These are phyloP conservation scores for Pseudopithomyces maydicus DNA, from an alignment of 2,329 filamentous ascomycete genomes.

Conservation along the genomic window DNA sequence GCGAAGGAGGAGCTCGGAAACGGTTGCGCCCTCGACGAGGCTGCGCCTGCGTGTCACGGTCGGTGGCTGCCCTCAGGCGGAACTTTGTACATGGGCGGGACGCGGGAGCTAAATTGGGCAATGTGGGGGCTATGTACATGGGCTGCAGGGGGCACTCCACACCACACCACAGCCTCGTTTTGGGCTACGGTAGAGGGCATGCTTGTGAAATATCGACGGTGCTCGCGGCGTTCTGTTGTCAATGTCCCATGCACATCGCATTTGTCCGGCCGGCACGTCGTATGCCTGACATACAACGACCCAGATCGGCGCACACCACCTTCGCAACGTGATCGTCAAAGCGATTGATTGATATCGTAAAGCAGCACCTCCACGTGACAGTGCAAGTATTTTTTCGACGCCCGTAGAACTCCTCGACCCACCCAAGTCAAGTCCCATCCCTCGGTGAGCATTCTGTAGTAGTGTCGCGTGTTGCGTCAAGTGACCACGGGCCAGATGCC, in stretches of 20 bases:
- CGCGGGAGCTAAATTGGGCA: constrained; percentile 3
- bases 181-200: too few species aligned
- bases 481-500: neutral
- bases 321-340: neutral
- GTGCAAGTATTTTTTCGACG: neutral
- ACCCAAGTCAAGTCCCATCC: neutral
- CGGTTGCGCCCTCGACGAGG: neutral
- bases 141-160: too few species aligned
- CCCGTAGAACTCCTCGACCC: neutral
- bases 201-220: too few species aligned
- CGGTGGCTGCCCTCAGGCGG: neutral
- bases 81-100: neutral
- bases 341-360: neutral
- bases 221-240: too few species aligned
- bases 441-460: neutral
- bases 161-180: too few species aligned
- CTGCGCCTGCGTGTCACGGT: neutral
- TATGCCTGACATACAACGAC: neutral
- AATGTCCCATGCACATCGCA: too few species aligned
- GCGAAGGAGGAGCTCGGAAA: neutral
- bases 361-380: neutral
- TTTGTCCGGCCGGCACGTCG: neutral
- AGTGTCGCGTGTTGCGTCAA: neutral
- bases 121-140: neutral
- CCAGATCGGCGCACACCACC: too few species aligned